phyloP scores from a whole-genome alignment of 768 basidiomycete species.

The Suillus subaureus region DNA sequence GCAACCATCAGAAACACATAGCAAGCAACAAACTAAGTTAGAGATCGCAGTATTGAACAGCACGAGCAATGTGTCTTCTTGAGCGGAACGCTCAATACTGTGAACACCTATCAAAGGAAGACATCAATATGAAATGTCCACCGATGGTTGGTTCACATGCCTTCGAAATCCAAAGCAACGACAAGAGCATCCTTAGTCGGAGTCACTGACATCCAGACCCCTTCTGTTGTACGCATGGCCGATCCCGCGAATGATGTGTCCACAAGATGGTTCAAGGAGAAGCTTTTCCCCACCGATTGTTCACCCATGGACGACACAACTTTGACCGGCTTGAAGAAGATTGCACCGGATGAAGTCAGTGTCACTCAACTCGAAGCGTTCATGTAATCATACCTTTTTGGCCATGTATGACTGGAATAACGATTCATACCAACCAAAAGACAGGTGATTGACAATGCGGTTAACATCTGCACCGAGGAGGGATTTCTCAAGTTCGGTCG shows the following conservation, averaged over 20 bases:
- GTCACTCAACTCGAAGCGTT: neutral
- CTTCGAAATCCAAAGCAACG: slow-evolving; percentile 68
- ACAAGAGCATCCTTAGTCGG: slow-evolving; percentile 56
- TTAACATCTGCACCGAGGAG: slow-evolving; percentile 61
- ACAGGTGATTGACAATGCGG: slow-evolving; percentile 55
- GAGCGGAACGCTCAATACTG: slow-evolving; percentile 63
- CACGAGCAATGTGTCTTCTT: slow-evolving; percentile 65
- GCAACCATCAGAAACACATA: neutral
- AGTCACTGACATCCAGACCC: slow-evolving; percentile 69
- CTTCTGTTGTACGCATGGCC: slow-evolving; percentile 69
- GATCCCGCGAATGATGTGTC: slow-evolving; percentile 69
- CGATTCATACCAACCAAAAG: slow-evolving; percentile 68
- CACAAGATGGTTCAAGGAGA: slow-evolving; percentile 57
- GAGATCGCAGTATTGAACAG: slow-evolving; percentile 68
- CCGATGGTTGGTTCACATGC: slow-evolving; percentile 25
- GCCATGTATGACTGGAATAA: slow-evolving; percentile 66
- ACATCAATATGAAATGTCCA: slow-evolving; percentile 9
- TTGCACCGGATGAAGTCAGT: neutral
- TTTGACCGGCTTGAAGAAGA: slow-evolving; percentile 49
- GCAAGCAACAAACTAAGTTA: slow-evolving; percentile 46
- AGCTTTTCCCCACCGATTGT: slow-evolving; percentile 67
- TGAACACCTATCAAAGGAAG: slow-evolving; percentile 45
- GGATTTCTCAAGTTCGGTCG: slow-evolving; percentile 49
- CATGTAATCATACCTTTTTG: slow-evolving; percentile 41
- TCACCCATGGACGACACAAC: slow-evolving; percentile 73